These are phyloP conservation scores for Cyamopsis tetragonoloba DNA, from an alignment of 306 rosid genomes.

Conservation along the genomic window DNA sequence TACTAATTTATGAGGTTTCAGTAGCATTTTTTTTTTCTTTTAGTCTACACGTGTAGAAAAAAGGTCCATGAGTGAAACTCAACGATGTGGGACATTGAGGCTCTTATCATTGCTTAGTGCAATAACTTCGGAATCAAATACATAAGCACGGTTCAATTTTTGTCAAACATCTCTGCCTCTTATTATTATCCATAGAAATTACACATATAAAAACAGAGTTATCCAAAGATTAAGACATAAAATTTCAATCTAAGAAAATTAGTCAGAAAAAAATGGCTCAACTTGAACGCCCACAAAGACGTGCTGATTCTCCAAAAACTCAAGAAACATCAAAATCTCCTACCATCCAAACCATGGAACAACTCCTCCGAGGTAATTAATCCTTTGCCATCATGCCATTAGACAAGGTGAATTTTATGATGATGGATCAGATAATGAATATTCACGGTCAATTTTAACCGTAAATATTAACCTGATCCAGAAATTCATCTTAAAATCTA, in stretches of 20 bases:
- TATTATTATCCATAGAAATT: background rate
- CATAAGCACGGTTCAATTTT: conserved; percentile 27
- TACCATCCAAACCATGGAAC: conserved; percentile 49
- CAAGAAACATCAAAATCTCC: too few relatives aligned
- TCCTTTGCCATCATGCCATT: background rate
- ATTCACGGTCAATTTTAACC: too few relatives aligned
- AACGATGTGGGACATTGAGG: conserved; percentile 21
- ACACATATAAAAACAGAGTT: conserved; percentile 20
- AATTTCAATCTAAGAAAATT: conserved; percentile 1
- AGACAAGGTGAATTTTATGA: too few relatives aligned
- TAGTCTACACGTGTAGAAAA: conserved; percentile 38
- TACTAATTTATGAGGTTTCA: background rate
- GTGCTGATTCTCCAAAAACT: conserved; percentile 29
- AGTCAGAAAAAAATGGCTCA: conserved; percentile 49
- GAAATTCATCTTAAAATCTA: too few relatives aligned
- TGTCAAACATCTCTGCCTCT: conserved; percentile 23
- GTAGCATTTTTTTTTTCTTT: too few relatives aligned
- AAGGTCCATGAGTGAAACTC: conserved; percentile 31
- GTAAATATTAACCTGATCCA: too few relatives aligned
- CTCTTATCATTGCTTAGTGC: conserved; percentile 26
- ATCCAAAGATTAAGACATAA: conserved; percentile 7
- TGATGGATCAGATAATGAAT: too few relatives aligned
- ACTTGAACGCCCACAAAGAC: conserved; percentile 48
- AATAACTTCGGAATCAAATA: conserved; percentile 36
- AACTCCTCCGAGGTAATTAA: conserved; percentile 73